These are phyloP conservation scores for Cladochytrium replicatum DNA, from an alignment of 192 early-diverging fungal species.

Conservation along the genomic window DNA sequence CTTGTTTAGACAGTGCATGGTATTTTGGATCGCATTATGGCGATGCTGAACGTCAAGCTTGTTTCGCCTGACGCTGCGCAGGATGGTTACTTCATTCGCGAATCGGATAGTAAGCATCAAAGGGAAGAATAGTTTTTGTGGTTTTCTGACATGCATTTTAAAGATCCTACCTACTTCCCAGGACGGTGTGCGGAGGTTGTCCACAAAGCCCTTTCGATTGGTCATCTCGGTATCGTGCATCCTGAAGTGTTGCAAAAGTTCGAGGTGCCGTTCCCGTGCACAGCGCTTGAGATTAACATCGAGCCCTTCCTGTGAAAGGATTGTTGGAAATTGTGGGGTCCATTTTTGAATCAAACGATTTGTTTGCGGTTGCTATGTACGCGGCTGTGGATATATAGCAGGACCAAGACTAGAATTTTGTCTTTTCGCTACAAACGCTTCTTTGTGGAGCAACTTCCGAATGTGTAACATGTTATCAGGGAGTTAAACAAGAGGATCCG, in stretches of 20 bases:
- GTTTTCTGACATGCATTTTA: no score
- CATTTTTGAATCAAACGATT: no score
- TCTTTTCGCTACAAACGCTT: no score
- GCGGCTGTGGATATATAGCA: no score
- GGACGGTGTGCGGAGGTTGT: constrained; percentile 85
- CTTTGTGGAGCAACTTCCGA: no score
- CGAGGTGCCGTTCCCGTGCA: constrained; percentile 74
- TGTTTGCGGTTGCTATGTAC: no score
- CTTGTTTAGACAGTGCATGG: constrained; percentile 45
- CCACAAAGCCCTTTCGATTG: constrained; percentile 53
- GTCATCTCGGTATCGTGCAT: constrained; percentile 84
- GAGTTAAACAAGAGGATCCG: no score
- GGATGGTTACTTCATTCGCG: constrained; percentile 69
- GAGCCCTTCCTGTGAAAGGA: constrained; percentile 96
- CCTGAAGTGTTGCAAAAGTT: constrained; percentile 81
- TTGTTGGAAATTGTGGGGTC: no score
- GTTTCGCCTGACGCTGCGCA: constrained; percentile 38
- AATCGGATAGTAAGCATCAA: constrained; percentile 61
- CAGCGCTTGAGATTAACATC: constrained; percentile 87
- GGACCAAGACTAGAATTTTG: no score
- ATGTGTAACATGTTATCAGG: no score
- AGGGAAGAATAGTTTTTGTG: no score
- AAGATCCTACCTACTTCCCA: constrained; percentile 79
- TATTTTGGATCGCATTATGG: constrained; percentile 81
- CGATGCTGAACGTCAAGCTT: constrained; percentile 54